Evolutionary conservation across 441 rosid genomes (phyloP).

Genomic region (Eruca vesicaria): DNA sequence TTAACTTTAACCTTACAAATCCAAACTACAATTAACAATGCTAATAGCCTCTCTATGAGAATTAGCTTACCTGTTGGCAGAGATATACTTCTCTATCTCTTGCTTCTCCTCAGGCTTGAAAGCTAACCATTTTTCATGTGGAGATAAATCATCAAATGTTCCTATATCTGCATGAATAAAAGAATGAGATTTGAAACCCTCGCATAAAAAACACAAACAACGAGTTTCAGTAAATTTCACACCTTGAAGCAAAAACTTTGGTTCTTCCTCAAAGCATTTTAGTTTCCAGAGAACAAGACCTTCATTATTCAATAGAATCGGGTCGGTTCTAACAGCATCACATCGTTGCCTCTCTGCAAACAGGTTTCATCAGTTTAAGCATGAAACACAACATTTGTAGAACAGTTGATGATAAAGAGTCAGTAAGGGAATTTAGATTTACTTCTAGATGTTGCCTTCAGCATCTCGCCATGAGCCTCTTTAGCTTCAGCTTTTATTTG

Average conservation of each 20-base stretch:
- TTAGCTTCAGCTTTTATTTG: slow-evolving; percentile 56
- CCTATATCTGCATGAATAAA: slow-evolving; percentile 42
- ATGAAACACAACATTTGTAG: neutral
- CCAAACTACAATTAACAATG: neutral
- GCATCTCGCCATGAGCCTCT: slow-evolving; percentile 57
- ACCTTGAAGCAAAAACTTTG: slow-evolving; percentile 75
- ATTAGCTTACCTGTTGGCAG: slow-evolving; percentile 38
- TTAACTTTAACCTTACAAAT: neutral
- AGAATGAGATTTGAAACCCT: neutral
- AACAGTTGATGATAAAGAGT: neutral
- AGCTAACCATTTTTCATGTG: slow-evolving; percentile 65
- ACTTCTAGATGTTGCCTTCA: slow-evolving; percentile 56
- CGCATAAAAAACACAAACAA: neutral
- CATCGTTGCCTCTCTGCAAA: slow-evolving; percentile 48
- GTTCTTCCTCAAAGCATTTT: slow-evolving; percentile 39
- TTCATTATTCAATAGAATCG: slow-evolving; percentile 43
- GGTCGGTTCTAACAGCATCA: slow-evolving; percentile 77
- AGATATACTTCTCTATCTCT: slow-evolving; percentile 64
- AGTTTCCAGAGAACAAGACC: slow-evolving; percentile 70
- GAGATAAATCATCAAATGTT: slow-evolving; percentile 29
- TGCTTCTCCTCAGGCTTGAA: slow-evolving; percentile 58
- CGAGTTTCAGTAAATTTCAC: neutral
- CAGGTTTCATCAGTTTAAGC: neutral
- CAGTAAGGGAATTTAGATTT: slow-evolving; percentile 11
- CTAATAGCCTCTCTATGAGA: neutral